phyloP scores from a whole-genome alignment of 2,329 filamentous ascomycete species.

The Pseudogymnoascus sp. region DNA sequence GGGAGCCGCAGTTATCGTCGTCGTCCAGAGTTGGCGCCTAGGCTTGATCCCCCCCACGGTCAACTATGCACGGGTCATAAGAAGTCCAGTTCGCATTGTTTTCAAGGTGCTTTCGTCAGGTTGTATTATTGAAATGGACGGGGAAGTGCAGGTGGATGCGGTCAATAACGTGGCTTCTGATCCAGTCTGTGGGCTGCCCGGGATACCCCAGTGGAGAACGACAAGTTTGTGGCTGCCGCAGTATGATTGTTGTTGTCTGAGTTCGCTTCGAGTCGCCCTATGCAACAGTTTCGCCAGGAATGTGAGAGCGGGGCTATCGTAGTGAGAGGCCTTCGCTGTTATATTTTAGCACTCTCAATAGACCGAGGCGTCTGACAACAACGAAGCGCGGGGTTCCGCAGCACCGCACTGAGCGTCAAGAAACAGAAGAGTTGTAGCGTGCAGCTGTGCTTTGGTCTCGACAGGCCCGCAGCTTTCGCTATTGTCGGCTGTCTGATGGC shows the following conservation, averaged over 20 bases:
- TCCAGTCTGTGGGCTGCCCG: neutral
- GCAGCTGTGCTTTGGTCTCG: neutral
- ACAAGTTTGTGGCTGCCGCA: conserved; percentile 5
- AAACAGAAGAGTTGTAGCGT: neutral
- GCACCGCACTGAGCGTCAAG: neutral
- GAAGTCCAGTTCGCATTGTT: conserved; percentile 7
- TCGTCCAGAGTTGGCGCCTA: conserved; percentile 1
- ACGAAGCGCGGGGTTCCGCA: neutral
- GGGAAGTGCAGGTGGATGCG: neutral
- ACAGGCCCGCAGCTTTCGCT: neutral
- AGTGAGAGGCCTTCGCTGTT: neutral
- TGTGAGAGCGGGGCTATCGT: conserved; percentile 7
- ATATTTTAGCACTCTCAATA: neutral
- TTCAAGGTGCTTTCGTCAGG: neutral
- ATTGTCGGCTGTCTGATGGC: neutral
- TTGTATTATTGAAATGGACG: conserved; percentile 1
- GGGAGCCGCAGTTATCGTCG: conserved; percentile 1
- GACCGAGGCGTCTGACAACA: neutral
- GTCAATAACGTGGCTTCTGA: neutral
- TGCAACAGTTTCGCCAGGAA: neutral
- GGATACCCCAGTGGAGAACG: neutral
- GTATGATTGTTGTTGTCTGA: conserved; percentile 1
- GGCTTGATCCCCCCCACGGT: conserved; percentile 5
- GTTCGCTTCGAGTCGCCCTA: conserved; percentile 2
- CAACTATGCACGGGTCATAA: conserved; percentile 7